Evolutionary conservation across 1,284 basidiomycete species (phyloP), one percentile per base, ranked within the genome.

Genomic region (Tilletiopsis washingtonensis): DNA sequence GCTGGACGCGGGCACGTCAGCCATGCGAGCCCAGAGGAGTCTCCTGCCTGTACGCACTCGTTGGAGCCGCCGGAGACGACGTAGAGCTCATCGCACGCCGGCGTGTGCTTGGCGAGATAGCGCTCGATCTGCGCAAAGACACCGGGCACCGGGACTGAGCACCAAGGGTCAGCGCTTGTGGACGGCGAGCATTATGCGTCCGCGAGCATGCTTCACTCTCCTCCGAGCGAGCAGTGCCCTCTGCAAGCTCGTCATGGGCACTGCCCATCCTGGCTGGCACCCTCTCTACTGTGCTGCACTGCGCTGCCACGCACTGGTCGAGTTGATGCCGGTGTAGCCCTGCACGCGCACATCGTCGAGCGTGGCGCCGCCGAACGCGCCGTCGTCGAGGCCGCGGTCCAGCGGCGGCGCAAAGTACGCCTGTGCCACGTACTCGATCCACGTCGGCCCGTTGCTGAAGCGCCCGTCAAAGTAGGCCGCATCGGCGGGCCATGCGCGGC

Each of bases 311-410:
- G 38, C 40, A 32, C 25, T 40, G 15, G 41, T 42, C 20, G 49
- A 53, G 17, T 54, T 40, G 47, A 43, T 45, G 14, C 58, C 58
- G 2, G 60, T 55, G 34, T 45, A 44, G 23, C 60, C 60, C 23
- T 49, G 47, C 3, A 47, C 45, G 4, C 43, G 24, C 14, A 42
- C 40, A 38, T 60, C 60, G 55, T 62, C 53, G 4, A 57, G 40
- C 34, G 60, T 62, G 5, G 60, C 51, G 11, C 60, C 59, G 37
- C 60, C 60, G 40, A 57, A 58, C 2, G 60, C 57, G 14, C 43
- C 25, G 25, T 60, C 58, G 14, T 45, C 15, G 6, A 61, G 46
- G 14, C 46, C 19, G 6, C 49, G 21, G 5, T 56, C 42, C 29
- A n/a, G 9, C 9, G n/a, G 9, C 29, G 29, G 29, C 9, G 39